Evolutionary conservation across 768 basidiomycete species (phyloP).

Genomic region (Collybia mongolica): DNA sequence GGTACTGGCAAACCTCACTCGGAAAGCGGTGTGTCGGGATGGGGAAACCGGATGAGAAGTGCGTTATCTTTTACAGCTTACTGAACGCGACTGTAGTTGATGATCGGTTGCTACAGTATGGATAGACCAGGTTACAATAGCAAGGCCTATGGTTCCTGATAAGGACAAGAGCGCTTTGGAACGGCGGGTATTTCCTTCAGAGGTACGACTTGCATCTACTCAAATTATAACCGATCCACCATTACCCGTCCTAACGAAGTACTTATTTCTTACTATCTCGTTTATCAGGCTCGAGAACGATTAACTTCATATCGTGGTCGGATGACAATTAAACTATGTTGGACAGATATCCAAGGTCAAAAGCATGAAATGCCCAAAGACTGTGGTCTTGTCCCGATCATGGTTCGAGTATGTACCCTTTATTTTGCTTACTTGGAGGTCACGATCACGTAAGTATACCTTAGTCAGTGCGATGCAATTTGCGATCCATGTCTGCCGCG

Average conservation of each 20-base stretch:
- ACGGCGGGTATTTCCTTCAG: slow-evolving; percentile 81
- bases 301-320: slow-evolving; percentile 88
- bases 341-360: slow-evolving; percentile 75
- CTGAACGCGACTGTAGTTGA: not conserved
- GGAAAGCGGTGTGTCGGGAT: slow-evolving; percentile 52
- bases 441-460: not conserved
- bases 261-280: not conserved
- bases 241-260: not conserved
- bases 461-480: slow-evolving; percentile 89
- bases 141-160: slow-evolving; percentile 84
- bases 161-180: slow-evolving; percentile 75
- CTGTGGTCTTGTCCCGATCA: slow-evolving; percentile 92
- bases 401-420: slow-evolving; percentile 79
- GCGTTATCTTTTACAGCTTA: slow-evolving; percentile 29
- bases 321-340: slow-evolving; percentile 85
- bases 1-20: slow-evolving; percentile 53
- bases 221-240: slow-evolving; percentile 11
- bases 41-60: slow-evolving; percentile 89
- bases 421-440: not conserved
- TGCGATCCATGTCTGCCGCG: slow-evolving; percentile 81
- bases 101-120: slow-evolving; percentile 58
- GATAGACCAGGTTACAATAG: slow-evolving; percentile 84
- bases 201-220: slow-evolving; percentile 48
- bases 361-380: slow-evolving; percentile 74
- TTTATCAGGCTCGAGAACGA: slow-evolving; percentile 82